These are phyloP conservation scores for Scedosporium dehoogii DNA, from an alignment of 2,329 filamentous ascomycete genomes.

Conservation along the genomic window DNA sequence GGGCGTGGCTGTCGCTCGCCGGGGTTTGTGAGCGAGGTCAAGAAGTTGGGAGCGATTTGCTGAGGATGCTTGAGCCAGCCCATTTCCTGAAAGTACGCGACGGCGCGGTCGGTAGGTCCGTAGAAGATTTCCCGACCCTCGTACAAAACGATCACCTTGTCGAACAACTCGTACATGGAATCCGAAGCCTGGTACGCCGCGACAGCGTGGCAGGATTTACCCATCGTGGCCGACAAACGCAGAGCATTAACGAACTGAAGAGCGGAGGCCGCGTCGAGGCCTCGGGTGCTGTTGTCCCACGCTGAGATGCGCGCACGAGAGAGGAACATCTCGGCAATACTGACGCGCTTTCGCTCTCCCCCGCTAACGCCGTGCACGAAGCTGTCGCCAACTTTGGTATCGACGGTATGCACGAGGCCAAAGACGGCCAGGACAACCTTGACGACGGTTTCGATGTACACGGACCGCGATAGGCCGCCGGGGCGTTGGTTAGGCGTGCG, in stretches of 20 bases:
- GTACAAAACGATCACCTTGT: conserved; percentile 77
- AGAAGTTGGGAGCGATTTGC: conserved; percentile 72
- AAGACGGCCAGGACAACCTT: conserved; percentile 80
- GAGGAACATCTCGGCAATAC: conserved; percentile 74
- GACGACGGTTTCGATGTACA: conserved; percentile 69
- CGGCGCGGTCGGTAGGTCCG: conserved; percentile 56
- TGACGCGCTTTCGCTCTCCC: conserved; percentile 70
- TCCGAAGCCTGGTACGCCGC: conserved; percentile 79
- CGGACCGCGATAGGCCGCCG: conserved; percentile 57
- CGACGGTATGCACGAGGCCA: conserved; percentile 79
- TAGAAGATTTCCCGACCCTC: conserved; percentile 67
- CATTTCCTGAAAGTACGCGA: conserved; percentile 64
- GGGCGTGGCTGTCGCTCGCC: conserved; percentile 55
- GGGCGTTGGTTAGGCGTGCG: conserved; percentile 77
- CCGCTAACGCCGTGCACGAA: conserved; percentile 74
- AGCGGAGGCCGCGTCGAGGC: conserved; percentile 58
- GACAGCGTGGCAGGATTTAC: conserved; percentile 74
- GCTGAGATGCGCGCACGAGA: conserved; percentile 61
- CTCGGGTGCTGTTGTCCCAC: conserved; percentile 67
- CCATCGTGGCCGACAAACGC: conserved; percentile 71
- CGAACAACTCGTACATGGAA: conserved; percentile 68
- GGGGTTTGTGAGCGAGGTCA: conserved; percentile 71
- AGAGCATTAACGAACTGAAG: conserved; percentile 60
- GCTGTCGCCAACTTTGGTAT: conserved; percentile 75
- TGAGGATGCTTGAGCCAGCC: conserved; percentile 66